These are phyloP conservation scores for Calycina marina DNA, from an alignment of 2,329 filamentous ascomycete species.

Conservation along the genomic window DNA sequence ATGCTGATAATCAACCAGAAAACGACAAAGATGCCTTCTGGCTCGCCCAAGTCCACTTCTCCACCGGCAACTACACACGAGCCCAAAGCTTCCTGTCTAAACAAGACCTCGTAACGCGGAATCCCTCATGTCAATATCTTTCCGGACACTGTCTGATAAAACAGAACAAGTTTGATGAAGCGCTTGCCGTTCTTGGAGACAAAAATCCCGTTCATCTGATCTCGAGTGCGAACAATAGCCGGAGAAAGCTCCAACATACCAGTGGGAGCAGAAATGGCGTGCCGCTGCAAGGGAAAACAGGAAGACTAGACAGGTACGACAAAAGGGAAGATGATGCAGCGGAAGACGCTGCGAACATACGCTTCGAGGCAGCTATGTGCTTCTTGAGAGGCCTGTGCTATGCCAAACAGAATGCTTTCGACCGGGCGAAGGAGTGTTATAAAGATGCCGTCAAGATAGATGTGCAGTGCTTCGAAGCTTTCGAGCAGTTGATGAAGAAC, in stretches of 20 bases:
- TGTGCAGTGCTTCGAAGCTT: slow-evolving; percentile 95
- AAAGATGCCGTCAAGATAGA: slow-evolving; percentile 95
- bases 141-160: slow-evolving; percentile 91
- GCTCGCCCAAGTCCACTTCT: slow-evolving; percentile 97
- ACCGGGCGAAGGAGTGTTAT: slow-evolving; percentile 95
- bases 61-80: slow-evolving; percentile 84
- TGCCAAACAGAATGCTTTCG: slow-evolving; percentile 93
- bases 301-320: slow-evolving; percentile 13
- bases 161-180: slow-evolving; percentile 80
- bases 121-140: slow-evolving; percentile 79
- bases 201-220: slow-evolving; percentile 88
- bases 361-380: slow-evolving; percentile 95
- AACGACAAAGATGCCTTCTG: slow-evolving; percentile 91
- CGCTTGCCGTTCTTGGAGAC: slow-evolving; percentile 73
- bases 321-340: slow-evolving; percentile 22
- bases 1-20: slow-evolving; percentile 35
- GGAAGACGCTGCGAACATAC: slow-evolving; percentile 60
- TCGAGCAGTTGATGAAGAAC: slow-evolving; percentile 96
- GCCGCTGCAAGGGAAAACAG: slow-evolving; percentile 29
- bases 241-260: slow-evolving; percentile 57
- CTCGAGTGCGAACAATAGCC: slow-evolving; percentile 44
- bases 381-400: slow-evolving; percentile 88
- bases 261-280: slow-evolving; percentile 38
- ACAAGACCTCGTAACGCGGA: slow-evolving; percentile 68
- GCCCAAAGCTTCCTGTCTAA: slow-evolving; percentile 75